Evolutionary conservation across 2,329 filamentous ascomycete species (phyloP).

Genomic region (Colletotrichum euphorbiae): DNA sequence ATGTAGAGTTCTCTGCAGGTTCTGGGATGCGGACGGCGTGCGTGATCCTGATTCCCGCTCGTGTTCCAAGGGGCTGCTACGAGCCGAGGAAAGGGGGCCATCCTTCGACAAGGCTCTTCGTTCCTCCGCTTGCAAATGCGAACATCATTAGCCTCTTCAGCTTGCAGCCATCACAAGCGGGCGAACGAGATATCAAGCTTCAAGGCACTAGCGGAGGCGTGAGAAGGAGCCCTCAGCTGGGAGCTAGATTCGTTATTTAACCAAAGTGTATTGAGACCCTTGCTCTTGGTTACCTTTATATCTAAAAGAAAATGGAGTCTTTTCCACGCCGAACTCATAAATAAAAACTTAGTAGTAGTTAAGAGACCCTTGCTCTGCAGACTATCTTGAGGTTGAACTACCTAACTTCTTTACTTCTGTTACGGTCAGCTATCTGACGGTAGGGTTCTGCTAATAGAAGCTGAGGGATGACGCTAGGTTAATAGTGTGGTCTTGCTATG

Average conservation of each 20-base stretch:
- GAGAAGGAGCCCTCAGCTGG: neutral
- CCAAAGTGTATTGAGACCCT: slow-evolving; percentile 18
- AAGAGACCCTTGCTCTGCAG: too few relatives aligned
- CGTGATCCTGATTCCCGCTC: slow-evolving; percentile 26
- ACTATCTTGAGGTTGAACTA: too few relatives aligned
- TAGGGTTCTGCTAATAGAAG: too few relatives aligned
- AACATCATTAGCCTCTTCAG: slow-evolving; percentile 13
- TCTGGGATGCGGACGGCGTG: slow-evolving; percentile 17
- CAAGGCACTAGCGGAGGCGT: slow-evolving; percentile 18
- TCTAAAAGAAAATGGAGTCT: too few relatives aligned
- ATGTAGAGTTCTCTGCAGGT: slow-evolving; percentile 21
- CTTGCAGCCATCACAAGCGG: slow-evolving; percentile 5
- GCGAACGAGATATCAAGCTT: slow-evolving; percentile 13
- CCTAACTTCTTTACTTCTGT: too few relatives aligned
- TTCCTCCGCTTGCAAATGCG: neutral
- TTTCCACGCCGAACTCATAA: too few relatives aligned
- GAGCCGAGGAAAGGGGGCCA: slow-evolving; percentile 4
- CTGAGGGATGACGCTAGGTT: too few relatives aligned
- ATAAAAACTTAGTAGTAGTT: too few relatives aligned
- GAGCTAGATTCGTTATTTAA: slow-evolving; percentile 18
- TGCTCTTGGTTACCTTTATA: too few relatives aligned
- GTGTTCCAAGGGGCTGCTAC: too few relatives aligned
- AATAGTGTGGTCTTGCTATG: too few relatives aligned
- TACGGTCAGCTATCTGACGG: too few relatives aligned
- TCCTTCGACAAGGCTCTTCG: neutral